Conservation (phyloP, 139 green algal species). For the Haematococcus lacustris region DNA sequence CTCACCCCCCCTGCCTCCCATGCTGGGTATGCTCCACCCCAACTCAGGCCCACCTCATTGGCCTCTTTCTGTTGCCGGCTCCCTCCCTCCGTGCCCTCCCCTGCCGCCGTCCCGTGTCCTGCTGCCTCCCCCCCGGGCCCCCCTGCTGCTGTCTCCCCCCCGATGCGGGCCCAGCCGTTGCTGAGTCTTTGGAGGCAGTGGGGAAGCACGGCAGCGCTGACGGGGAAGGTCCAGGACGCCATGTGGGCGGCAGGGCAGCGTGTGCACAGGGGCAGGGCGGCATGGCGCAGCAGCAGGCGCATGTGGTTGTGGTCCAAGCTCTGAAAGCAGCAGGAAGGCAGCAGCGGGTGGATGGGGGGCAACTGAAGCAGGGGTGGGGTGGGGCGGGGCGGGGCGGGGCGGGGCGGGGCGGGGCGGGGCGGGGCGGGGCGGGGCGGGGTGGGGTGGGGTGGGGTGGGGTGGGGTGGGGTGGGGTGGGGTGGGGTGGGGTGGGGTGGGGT, state of each 20-base stretch:
- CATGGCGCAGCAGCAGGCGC: conserved; percentile 58
- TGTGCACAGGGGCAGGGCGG: conserved; percentile 39
- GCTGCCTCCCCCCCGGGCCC: neutral
- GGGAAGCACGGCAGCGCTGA: conserved; percentile 24
- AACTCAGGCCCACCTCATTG: neutral
- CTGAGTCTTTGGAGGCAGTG: conserved; percentile 12
- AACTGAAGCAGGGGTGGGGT: neutral
- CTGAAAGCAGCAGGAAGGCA: conserved; percentile 15
- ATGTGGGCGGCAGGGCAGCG: conserved; percentile 28
- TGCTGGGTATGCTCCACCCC: too few relatives aligned
- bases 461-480: too few relatives aligned
- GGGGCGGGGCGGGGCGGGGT: too few relatives aligned
- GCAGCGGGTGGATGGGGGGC: neutral
- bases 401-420: conserved; percentile 5
- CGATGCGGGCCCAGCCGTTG: conserved; percentile 9
- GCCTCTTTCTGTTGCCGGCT: neutral
- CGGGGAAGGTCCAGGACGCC: conserved; percentile 33
- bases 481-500: too few relatives aligned
- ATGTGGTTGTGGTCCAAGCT: conserved; percentile 46
- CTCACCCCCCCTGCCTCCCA: too few relatives aligned
- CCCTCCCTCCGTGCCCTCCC: neutral
- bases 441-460: too few relatives aligned
- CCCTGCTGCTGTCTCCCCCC: neutral
- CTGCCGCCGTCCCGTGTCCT: neutral
- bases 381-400: neutral